Base-by-base conservation (phyloP, 768 basidiomycete genomes). In the Paxillus involutus region DNA sequence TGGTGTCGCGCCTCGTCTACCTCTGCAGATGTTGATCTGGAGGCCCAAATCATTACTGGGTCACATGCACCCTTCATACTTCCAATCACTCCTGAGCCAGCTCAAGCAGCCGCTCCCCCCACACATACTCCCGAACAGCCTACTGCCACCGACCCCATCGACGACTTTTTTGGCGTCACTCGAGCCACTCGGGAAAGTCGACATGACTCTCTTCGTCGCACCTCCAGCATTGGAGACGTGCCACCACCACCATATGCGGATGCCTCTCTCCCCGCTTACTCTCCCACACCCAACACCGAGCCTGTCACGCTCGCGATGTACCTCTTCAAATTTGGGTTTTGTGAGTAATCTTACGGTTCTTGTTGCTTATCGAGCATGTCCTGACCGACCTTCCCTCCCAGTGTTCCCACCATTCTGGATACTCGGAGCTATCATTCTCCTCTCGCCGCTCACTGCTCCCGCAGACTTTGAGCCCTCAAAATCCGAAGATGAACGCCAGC, bases 401-500 rank as follows among this genome's bases (percentile, higher is more conserved):
- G 78, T 80, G 48, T 80, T 77, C 66, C 78, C 78, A n/a, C 73
- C 71, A 14, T 73, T 79, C 54, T 81, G 80, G 80, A 41, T 78
- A 19, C 60, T 76, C 6, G 77, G 78, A 16, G 61, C 69, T 8
- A 48, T 71, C 59, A 73, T 80, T 44, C 62, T 79, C 17, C 40
- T 71, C 43, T 74, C 68, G 6, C 77, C 79, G 1, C 70, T 80
- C n/a, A 58, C 58, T 35, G 71, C 68, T 5, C 76, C 78, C 2
- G 53, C 39, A 3, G 49, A 60, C 4, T 58, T 68, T 13, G 62
- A 60, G 32, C 52, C 65, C 29, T 57, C 68, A 11, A 80, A 78
- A 53, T 66, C 75, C 3, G 66, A 64, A 36, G 55, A 52, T 8
- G 78, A 77, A 52, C 70, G 70, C 35, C 51, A 64, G 43, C 61